Percentiles rank a stretch among this genome's conserved stretches.
phyloP scores from a whole-genome alignment of 768 basidiomycete species.

The Lentinus brumalis region DNA sequence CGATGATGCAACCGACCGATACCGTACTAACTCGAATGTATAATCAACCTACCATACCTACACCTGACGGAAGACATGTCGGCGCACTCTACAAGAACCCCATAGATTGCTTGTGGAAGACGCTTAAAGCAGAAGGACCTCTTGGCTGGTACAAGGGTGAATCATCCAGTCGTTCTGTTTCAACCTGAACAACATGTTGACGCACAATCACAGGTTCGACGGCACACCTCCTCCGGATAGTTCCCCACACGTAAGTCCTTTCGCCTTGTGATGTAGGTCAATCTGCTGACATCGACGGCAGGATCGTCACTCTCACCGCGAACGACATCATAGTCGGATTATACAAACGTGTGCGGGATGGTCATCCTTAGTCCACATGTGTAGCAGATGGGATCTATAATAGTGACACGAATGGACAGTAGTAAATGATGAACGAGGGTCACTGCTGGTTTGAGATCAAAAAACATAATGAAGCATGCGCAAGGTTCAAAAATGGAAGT shows the following conservation, averaged over 20 bases:
- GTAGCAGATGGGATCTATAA: background rate
- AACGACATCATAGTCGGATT: conserved; percentile 77
- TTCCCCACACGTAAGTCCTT: conserved; percentile 78
- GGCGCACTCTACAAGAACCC: conserved; percentile 89
- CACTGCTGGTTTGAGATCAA: no score
- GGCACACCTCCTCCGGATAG: conserved; percentile 91
- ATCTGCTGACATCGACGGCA: conserved; percentile 29
- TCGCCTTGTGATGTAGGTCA: conserved; percentile 3
- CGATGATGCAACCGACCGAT: conserved; percentile 95
- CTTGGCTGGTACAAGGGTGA: conserved; percentile 95
- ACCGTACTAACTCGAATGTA: conserved; percentile 94
- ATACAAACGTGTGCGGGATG: conserved; percentile 47
- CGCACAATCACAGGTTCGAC: conserved; percentile 70
- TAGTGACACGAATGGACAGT: background rate
- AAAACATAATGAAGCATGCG: no score
- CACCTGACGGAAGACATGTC: conserved; percentile 69
- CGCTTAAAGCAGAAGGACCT: conserved; percentile 85
- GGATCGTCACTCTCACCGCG: conserved; percentile 87
- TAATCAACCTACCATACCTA: conserved; percentile 82
- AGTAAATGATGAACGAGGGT: no score
- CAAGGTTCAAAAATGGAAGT: no score
- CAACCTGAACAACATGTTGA: background rate
- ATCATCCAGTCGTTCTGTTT: background rate
- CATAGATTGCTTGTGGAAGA: conserved; percentile 97
- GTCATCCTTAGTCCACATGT: background rate